phyloP scores from a whole-genome alignment of 148 eudicot genomes.

The Spergularia marina region DNA sequence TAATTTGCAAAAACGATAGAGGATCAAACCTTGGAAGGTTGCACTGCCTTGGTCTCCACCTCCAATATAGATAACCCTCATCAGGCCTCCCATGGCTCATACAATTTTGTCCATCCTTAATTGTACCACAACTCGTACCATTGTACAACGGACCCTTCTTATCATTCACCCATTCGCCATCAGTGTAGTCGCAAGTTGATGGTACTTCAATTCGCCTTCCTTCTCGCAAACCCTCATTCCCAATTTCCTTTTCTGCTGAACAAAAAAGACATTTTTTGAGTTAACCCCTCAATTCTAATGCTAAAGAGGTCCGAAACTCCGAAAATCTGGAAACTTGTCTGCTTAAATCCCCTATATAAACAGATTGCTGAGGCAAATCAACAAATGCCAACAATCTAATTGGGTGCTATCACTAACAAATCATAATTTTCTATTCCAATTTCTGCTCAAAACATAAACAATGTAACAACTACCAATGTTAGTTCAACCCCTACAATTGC shows the following conservation, averaged over 20 bases:
- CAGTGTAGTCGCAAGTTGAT: slow-evolving; percentile 57
- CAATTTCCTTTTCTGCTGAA: slow-evolving; percentile 38
- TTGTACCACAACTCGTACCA: slow-evolving; percentile 67
- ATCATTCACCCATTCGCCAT: slow-evolving; percentile 67
- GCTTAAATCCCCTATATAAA: background rate
- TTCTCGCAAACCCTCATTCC: slow-evolving; percentile 19
- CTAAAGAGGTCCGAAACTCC: background rate
- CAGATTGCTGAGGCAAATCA: background rate
- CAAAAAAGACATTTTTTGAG: background rate
- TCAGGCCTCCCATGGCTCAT: slow-evolving; percentile 77
- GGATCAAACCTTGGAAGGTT: slow-evolving; percentile 70
- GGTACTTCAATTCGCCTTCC: slow-evolving; percentile 6
- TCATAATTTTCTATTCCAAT: background rate
- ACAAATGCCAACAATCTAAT: background rate
- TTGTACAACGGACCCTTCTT: slow-evolving; percentile 66
- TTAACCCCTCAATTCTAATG: background rate
- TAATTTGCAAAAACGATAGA: slow-evolving; percentile 45
- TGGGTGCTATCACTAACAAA: background rate
- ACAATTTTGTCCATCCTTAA: slow-evolving; percentile 79
- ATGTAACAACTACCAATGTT: slow-evolving; percentile 6
- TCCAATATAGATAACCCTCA: slow-evolving; percentile 67
- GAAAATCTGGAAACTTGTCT: background rate
- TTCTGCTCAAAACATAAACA: slow-evolving; percentile 9
- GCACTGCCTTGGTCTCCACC: slow-evolving; percentile 72
- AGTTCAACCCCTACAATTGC: background rate